A percentile compares a stretch with the other conserved stretches of the same genome.
phyloP scores from a whole-genome alignment of 768 basidiomycete species.

The Mycena filopes region DNA sequence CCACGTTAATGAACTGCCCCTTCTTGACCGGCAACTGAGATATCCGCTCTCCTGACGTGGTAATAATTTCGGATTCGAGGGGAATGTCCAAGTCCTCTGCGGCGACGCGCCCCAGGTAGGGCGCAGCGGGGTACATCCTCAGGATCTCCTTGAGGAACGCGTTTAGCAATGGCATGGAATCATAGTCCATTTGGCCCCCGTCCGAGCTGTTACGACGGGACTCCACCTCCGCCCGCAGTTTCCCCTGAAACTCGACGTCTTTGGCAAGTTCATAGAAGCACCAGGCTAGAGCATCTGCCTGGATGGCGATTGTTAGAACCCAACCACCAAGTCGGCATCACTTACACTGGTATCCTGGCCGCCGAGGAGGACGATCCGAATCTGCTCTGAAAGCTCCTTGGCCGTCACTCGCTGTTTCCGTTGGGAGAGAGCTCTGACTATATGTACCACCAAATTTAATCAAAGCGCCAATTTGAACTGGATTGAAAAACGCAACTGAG shows the following conservation, averaged over 20 bases:
- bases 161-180: conserved; percentile 29
- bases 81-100: conserved; percentile 47
- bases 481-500: conserved; percentile 6
- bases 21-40: conserved; percentile 43
- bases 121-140: conserved; percentile 18
- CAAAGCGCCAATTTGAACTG: not conserved
- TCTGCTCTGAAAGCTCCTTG: conserved; percentile 26
- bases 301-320: not conserved
- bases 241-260: conserved; percentile 25
- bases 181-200: conserved; percentile 24
- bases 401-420: conserved; percentile 18
- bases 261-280: conserved; percentile 34
- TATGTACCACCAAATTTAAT: not conserved
- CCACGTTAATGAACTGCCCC: conserved; percentile 46
- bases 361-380: conserved; percentile 24
- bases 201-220: not conserved
- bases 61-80: conserved; percentile 44
- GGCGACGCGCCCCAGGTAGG: conserved; percentile 33
- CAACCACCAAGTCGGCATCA: not conserved
- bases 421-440: conserved; percentile 20
- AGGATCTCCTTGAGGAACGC: conserved; percentile 33
- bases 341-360: conserved; percentile 33
- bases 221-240: conserved; percentile 32
- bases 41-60: conserved; percentile 35
- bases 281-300: conserved; percentile 32